Evolutionary conservation across 306 rosid genomes (phyloP).

Genomic region (Medicago ruthenica): DNA sequence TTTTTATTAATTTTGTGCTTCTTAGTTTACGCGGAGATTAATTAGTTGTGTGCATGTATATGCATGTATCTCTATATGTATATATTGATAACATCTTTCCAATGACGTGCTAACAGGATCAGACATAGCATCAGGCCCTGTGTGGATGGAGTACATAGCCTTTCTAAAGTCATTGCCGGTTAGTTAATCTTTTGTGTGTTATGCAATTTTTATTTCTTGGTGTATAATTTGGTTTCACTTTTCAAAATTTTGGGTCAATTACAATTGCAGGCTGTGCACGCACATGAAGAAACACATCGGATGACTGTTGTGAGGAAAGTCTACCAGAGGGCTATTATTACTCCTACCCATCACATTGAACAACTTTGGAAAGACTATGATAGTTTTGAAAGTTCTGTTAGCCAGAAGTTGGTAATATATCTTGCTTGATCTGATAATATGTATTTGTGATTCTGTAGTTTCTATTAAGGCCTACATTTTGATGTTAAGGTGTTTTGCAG

Average conservation of each 20-base stretch:
- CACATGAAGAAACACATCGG: constrained; percentile 88
- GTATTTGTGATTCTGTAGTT: constrained; percentile 23
- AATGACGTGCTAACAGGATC: constrained; percentile 65
- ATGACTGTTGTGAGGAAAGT: constrained; percentile 84
- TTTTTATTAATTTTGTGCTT: too few relatives aligned
- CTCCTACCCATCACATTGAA: constrained; percentile 94
- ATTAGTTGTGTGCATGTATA: not conserved
- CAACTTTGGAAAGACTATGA: constrained; percentile 96
- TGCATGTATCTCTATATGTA: not conserved
- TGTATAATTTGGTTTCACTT: constrained; percentile 23
- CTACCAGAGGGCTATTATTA: constrained; percentile 88
- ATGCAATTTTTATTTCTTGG: constrained; percentile 26
- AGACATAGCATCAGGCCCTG: constrained; percentile 94
- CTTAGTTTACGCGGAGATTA: too few relatives aligned
- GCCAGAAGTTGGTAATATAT: constrained; percentile 86
- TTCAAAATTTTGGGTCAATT: constrained; percentile 11
- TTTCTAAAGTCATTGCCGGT: constrained; percentile 90
- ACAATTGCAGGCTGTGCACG: constrained; percentile 59
- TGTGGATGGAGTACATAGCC: constrained; percentile 93
- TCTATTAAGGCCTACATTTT: constrained; percentile 25
- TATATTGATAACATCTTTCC: constrained; percentile 36
- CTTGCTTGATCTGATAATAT: constrained; percentile 33
- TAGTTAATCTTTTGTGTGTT: constrained; percentile 36
- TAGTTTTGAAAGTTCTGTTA: constrained; percentile 91
- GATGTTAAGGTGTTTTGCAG: constrained; percentile 60